Percentiles rank a stretch among this genome's conserved stretches.
phyloP scores from a whole-genome alignment of 2,329 filamentous ascomycete genomes.

The Phyllosticta citriasiana region DNA sequence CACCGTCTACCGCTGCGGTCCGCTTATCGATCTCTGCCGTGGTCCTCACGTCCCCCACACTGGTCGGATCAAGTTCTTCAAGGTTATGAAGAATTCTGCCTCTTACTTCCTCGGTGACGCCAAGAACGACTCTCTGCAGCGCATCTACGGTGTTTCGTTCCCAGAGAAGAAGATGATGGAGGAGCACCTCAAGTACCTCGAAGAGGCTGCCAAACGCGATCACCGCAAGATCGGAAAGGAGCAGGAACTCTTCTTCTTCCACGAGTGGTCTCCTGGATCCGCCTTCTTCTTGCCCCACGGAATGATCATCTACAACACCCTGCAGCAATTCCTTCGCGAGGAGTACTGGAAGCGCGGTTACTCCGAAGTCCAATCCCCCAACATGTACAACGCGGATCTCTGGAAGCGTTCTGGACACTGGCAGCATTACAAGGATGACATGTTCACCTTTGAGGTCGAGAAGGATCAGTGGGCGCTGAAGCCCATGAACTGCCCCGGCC shows the following conservation, averaged over 20 bases:
- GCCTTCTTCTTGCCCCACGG: slow-evolving; percentile 90
- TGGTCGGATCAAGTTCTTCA: slow-evolving; percentile 86
- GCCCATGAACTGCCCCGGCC: slow-evolving; percentile 92
- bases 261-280: slow-evolving; percentile 84
- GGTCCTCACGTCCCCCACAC: slow-evolving; percentile 93
- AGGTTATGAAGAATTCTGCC: slow-evolving; percentile 77
- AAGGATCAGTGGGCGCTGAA: slow-evolving; percentile 81
- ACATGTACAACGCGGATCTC: slow-evolving; percentile 86
- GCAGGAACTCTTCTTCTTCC: slow-evolving; percentile 96
- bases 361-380: slow-evolving; percentile 89
- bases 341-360: slow-evolving; percentile 93
- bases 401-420: slow-evolving; percentile 97
- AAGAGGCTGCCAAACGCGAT: slow-evolving; percentile 96
- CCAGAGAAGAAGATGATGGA: slow-evolving; percentile 92
- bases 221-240: slow-evolving; percentile 90
- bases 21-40: slow-evolving; percentile 88
- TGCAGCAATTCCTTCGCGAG: slow-evolving; percentile 69
- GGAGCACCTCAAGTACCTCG: slow-evolving; percentile 88
- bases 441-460: slow-evolving; percentile 79
- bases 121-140: slow-evolving; percentile 87
- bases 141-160: slow-evolving; percentile 94
- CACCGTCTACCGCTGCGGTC: slow-evolving; percentile 90
- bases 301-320: slow-evolving; percentile 82
- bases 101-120: slow-evolving; percentile 94
- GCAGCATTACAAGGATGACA: slow-evolving; percentile 71